Evolutionary conservation across 2,329 filamentous ascomycete species (phyloP).

Genomic region (Beauveria bassiana): DNA sequence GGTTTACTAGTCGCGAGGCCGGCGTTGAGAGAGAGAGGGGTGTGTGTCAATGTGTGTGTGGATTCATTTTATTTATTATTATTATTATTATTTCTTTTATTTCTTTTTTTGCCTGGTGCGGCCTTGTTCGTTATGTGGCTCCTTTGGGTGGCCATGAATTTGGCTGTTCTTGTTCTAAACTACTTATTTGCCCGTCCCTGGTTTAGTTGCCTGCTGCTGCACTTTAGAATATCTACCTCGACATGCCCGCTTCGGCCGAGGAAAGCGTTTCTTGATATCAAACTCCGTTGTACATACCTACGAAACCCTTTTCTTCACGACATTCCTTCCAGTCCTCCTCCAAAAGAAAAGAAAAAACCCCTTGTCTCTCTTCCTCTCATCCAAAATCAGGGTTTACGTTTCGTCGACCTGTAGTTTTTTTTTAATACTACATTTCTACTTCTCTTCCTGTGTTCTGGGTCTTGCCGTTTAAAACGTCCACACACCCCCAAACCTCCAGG

Average conservation of each 20-base stretch:
- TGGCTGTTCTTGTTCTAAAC: neutral
- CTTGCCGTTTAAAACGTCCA: neutral
- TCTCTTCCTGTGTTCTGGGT: neutral
- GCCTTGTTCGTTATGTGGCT: neutral
- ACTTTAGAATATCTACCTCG: constrained; percentile 12
- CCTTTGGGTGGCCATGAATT: neutral
- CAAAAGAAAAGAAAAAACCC: neutral
- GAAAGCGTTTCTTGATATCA: neutral
- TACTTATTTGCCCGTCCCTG: neutral
- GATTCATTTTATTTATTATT: neutral
- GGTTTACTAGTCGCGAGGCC: neutral
- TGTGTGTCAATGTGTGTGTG: neutral
- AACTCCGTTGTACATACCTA: constrained; percentile 9
- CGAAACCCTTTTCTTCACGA: constrained; percentile 3
- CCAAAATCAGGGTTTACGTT: neutral
- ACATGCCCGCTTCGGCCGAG: constrained; percentile 8
- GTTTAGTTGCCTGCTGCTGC: neutral
- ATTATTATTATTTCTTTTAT: too few relatives aligned
- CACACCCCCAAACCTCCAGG: too few relatives aligned
- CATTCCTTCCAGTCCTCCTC: constrained; percentile 10
- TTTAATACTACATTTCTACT: constrained; percentile 5
- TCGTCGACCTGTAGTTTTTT: constrained; percentile 2
- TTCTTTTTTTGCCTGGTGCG: too few relatives aligned
- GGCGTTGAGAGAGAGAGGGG: neutral
- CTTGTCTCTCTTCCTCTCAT: neutral